phyloP scores from a whole-genome alignment of 192 early-diverging fungal genomes.

The Oehlia diaphana region DNA sequence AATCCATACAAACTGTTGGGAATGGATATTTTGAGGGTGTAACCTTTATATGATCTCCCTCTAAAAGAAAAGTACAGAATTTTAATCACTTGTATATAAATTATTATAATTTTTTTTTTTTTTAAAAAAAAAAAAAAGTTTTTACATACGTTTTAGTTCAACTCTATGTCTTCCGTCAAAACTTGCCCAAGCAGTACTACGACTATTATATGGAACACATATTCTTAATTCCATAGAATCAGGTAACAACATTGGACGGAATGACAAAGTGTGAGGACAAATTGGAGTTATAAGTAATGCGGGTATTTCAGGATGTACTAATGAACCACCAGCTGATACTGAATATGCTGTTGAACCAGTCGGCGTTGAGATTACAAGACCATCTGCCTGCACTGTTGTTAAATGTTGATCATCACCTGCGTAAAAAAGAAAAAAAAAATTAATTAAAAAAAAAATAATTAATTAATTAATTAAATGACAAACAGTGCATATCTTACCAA shows the following conservation, averaged over 20 bases:
- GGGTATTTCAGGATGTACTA: conserved; percentile 95
- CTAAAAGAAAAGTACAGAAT: conserved; percentile 26
- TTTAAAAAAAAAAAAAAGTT: not conserved
- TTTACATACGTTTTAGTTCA: conserved; percentile 68
- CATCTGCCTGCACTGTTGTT: conserved; percentile 96
- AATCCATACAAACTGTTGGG: conserved; percentile 78
- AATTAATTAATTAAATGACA: not conserved
- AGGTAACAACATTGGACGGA: conserved; percentile 95
- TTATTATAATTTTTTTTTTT: too few species aligned
- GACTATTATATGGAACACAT: conserved; percentile 77
- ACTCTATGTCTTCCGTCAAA: conserved; percentile 94
- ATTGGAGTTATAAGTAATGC: conserved; percentile 92
- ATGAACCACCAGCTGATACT: conserved; percentile 89
- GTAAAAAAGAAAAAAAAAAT: not conserved
- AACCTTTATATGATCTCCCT: conserved; percentile 86
- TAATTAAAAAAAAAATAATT: not conserved
- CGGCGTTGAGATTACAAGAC: conserved; percentile 90
- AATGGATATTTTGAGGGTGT: conserved; percentile 85
- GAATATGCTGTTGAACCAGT: conserved; percentile 92
- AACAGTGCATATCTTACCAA: conserved; percentile 48
- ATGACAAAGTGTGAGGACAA: conserved; percentile 91
- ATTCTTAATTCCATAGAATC: conserved; percentile 90
- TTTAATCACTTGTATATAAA: not conserved
- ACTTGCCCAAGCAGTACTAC: conserved; percentile 89
- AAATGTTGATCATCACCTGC: conserved; percentile 73